Evolutionary conservation across 1,139 yeast genomes (phyloP).

Genomic region (Candida sp.): DNA sequence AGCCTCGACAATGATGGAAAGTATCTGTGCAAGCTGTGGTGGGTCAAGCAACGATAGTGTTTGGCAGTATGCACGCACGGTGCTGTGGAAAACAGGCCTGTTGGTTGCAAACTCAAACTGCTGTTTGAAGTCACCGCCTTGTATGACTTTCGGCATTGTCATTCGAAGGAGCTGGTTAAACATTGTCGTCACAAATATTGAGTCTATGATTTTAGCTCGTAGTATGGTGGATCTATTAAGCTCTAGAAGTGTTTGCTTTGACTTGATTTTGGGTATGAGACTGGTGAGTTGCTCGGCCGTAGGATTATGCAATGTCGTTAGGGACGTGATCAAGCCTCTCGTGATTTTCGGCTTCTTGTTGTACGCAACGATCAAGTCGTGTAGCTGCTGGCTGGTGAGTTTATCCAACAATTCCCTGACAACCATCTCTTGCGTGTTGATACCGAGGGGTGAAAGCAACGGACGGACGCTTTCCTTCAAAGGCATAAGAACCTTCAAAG

Average conservation of each 20-base stretch:
- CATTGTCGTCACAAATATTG: constrained; percentile 2
- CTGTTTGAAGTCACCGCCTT: constrained; percentile 21
- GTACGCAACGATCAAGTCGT: neutral
- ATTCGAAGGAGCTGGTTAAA: constrained; percentile 7
- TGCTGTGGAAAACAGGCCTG: constrained; percentile 27
- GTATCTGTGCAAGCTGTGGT: constrained; percentile 16
- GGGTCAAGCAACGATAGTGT: constrained; percentile 28
- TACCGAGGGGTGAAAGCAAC: neutral
- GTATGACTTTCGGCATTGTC: constrained; percentile 4
- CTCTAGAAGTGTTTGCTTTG: constrained; percentile 13
- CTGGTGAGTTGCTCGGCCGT: constrained; percentile 1
- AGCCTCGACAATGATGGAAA: constrained; percentile 19
- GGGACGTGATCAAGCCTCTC: constrained; percentile 3
- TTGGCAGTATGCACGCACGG: constrained; percentile 33
- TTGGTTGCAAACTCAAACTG: constrained; percentile 6
- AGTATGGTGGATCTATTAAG: constrained; percentile 13
- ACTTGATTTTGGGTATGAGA: neutral
- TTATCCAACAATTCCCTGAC: neutral
- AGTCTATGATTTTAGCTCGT: constrained; percentile 8
- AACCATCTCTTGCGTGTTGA: neutral
- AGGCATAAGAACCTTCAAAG: constrained; percentile 2
- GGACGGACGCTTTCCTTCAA: neutral
- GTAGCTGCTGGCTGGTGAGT: neutral
- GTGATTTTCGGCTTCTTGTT: neutral
- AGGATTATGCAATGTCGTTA: neutral